These are phyloP conservation scores for Arachnomyces sp. DNA, from an alignment of 2,329 filamentous ascomycete genomes.

Conservation along the genomic window DNA sequence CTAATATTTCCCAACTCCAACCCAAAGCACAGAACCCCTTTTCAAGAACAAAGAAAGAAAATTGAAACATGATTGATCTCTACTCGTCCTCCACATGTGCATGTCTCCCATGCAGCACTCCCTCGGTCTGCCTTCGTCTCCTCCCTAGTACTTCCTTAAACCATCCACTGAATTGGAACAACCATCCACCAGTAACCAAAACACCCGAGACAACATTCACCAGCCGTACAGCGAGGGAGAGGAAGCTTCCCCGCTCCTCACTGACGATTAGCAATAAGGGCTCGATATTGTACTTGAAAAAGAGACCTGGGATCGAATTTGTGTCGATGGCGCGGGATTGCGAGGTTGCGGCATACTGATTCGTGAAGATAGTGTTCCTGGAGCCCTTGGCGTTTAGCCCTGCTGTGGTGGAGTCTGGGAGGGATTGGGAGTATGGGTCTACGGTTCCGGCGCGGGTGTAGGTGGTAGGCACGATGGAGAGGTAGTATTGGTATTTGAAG, in stretches of 20 bases:
- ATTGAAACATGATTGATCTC: too few species aligned
- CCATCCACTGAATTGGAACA: constrained; percentile 80
- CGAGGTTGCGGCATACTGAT: constrained; percentile 95
- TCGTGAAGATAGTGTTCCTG: constrained; percentile 68
- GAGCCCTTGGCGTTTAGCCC: constrained; percentile 24
- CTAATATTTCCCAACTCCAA: too few species aligned
- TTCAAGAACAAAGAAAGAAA: too few species aligned
- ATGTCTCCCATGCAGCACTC: constrained; percentile 41
- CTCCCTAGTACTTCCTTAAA: constrained; percentile 44
- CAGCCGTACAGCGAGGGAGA: constrained; percentile 69
- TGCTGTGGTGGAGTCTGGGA: constrained; percentile 24
- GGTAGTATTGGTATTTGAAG: constrained; percentile 96
- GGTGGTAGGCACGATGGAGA: constrained; percentile 88
- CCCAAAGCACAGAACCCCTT: too few species aligned
- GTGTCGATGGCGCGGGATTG: constrained; percentile 53
- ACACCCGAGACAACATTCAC: constrained; percentile 89
- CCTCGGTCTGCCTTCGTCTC: constrained; percentile 36
- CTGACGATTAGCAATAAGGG: constrained; percentile 81
- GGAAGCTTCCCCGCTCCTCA: constrained; percentile 68
- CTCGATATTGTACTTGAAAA: constrained; percentile 99
- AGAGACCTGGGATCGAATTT: constrained; percentile 69
- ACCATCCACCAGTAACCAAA: constrained; percentile 88
- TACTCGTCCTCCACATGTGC: constrained; percentile 17
- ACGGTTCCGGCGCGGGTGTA: constrained; percentile 55
- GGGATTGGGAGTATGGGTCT: constrained; percentile 35